A percentile compares a stretch with the other conserved stretches of the same genome.
phyloP scores from a whole-genome alignment of 2,329 filamentous ascomycete species.

The Penicillium glabrum region DNA sequence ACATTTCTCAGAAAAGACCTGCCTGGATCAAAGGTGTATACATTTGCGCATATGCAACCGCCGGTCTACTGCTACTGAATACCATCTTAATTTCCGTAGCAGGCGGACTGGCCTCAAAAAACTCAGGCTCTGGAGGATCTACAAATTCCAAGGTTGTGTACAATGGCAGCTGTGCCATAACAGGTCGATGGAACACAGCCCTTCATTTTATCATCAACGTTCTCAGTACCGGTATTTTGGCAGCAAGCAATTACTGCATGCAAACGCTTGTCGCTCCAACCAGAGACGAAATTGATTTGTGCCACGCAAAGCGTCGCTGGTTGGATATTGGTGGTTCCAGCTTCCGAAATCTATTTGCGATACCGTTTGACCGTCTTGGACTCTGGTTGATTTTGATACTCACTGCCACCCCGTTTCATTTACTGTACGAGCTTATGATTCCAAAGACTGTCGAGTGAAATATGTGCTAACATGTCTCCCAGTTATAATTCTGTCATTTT shows the following conservation, averaged over 20 bases:
- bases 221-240: constrained; percentile 46
- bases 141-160: too few species aligned
- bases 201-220: constrained; percentile 52
- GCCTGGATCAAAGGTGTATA: too few species aligned
- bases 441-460: too few species aligned
- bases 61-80: too few species aligned
- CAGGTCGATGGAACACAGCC: constrained; percentile 3
- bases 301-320: constrained; percentile 44
- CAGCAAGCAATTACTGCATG: constrained; percentile 54
- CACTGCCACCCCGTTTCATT: constrained; percentile 17
- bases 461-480: not conserved
- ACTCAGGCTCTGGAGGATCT: too few species aligned
- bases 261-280: constrained; percentile 54
- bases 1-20: too few species aligned
- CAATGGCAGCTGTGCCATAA: too few species aligned
- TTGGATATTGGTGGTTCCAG: constrained; percentile 47
- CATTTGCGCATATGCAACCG: too few species aligned
- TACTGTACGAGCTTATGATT: not conserved
- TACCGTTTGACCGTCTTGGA: constrained; percentile 30
- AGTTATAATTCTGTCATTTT: constrained; percentile 3
- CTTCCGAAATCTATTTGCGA: constrained; percentile 24
- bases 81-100: too few species aligned
- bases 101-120: too few species aligned
- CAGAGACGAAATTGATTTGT: constrained; percentile 48
- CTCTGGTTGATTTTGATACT: constrained; percentile 12